Evolutionary conservation across 1,139 yeast genomes (phyloP).

Genomic region (Citeromyces hawaiiensis): DNA sequence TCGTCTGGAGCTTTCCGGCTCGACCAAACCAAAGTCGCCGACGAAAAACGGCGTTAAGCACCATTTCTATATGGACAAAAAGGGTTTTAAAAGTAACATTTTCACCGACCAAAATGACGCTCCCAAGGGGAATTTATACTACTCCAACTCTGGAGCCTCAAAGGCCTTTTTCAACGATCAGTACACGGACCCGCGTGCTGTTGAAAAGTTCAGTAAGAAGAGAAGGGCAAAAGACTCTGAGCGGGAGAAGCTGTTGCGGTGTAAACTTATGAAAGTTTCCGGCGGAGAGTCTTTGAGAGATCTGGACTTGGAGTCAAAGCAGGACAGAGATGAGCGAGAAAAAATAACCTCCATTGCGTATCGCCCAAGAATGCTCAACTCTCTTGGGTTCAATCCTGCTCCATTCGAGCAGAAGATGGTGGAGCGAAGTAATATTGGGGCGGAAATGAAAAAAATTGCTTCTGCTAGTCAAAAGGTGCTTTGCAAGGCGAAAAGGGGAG

Average conservation of each 20-base stretch:
- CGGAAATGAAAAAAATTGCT: conserved; percentile 5
- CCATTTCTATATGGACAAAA: conserved; percentile 17
- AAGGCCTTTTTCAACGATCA: conserved; percentile 33
- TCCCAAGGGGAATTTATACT: conserved; percentile 16
- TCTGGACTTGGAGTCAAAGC: conserved; percentile 7
- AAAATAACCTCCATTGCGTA: conserved; percentile 13
- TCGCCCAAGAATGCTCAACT: conserved; percentile 12
- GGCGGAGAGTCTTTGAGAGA: conserved; percentile 9
- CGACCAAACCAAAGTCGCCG: conserved; percentile 31
- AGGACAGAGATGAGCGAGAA: conserved; percentile 14
- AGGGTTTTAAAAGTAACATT: conserved; percentile 14
- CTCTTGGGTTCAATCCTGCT: conserved; percentile 15
- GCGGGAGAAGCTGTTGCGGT: conserved; percentile 7
- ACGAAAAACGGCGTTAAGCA: conserved; percentile 22
- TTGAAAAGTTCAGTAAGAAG: conserved; percentile 7
- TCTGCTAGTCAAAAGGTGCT: conserved; percentile 6
- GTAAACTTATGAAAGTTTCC: conserved; percentile 6
- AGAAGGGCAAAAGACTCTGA: conserved; percentile 7
- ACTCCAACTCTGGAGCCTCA: conserved; percentile 25
- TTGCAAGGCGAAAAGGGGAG: conserved; percentile 7
- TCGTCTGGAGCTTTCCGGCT: conserved; percentile 66
- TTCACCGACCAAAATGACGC: conserved; percentile 16
- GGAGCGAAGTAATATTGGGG: conserved; percentile 4
- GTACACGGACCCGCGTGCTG: conserved; percentile 26
- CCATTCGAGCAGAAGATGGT: conserved; percentile 13